Percentiles rank a stretch among this genome's conserved stretches.
Conservation (phyloP, 805 yeast species). For the Candida caryicola region DNA sequence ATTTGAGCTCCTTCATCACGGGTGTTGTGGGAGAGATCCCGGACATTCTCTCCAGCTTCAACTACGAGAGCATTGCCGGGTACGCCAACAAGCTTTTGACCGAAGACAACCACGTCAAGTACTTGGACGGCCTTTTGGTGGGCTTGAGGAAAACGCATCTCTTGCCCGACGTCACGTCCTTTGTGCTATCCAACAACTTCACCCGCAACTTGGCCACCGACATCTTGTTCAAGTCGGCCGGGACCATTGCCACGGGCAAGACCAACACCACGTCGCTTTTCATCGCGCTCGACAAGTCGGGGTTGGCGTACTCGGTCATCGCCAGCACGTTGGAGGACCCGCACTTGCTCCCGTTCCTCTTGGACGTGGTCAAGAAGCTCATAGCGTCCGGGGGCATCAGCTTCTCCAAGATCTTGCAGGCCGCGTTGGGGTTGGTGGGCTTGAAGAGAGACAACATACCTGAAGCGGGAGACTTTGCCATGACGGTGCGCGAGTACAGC, state of each 20-base stretch:
- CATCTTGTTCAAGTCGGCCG: constrained; percentile 15
- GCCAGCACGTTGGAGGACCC: constrained; percentile 22
- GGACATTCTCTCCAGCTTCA: constrained; percentile 10
- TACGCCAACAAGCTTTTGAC: constrained; percentile 23
- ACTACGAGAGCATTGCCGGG: constrained; percentile 29
- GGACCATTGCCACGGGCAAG: constrained; percentile 11
- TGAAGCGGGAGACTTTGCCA: constrained; percentile 2
- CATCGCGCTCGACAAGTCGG: constrained; percentile 29
- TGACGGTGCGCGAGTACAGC: constrained; percentile 3
- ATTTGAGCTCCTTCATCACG: constrained; percentile 6
- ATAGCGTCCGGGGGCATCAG: constrained; percentile 17
- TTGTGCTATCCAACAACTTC: constrained; percentile 21
- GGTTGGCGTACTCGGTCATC: constrained; percentile 26
- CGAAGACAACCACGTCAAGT: constrained; percentile 17
- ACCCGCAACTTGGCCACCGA: constrained; percentile 18
- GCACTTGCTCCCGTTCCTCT: constrained; percentile 23
- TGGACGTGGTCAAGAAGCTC: constrained; percentile 18
- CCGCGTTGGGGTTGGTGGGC: constrained; percentile 9
- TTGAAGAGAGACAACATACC: constrained; percentile 11
- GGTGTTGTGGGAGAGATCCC: constrained; percentile 17
- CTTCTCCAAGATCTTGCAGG: constrained; percentile 12
- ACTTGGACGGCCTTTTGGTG: constrained; percentile 22
- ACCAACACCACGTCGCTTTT: constrained; percentile 25
- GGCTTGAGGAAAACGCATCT: constrained; percentile 22
- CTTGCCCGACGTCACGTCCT: constrained; percentile 23